These are phyloP conservation scores for Boletellus emodensis DNA, from an alignment of 768 basidiomycete species.

Conservation along the genomic window DNA sequence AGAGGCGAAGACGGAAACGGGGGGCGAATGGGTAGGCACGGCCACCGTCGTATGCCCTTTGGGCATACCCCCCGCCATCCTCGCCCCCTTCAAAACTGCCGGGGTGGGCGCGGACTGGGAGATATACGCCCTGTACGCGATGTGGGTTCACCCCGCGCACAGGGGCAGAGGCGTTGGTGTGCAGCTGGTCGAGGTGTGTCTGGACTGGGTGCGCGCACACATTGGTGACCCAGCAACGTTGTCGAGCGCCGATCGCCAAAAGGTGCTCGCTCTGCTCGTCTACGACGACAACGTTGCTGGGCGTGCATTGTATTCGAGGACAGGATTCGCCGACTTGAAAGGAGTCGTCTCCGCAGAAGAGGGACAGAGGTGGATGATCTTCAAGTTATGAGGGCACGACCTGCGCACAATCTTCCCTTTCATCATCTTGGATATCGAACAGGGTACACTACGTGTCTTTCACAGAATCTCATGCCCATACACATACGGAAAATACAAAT, in stretches of 20 bases:
- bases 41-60: slow-evolving; percentile 15
- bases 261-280: slow-evolving; percentile 17
- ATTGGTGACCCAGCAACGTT: background rate
- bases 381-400: slow-evolving; percentile 21
- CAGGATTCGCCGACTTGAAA: slow-evolving; percentile 17
- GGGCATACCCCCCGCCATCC: background rate
- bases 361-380: slow-evolving; percentile 21
- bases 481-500: background rate
- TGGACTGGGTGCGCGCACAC: slow-evolving; percentile 25
- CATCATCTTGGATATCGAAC: too few species aligned
- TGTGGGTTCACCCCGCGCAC: slow-evolving; percentile 30
- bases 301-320: slow-evolving; percentile 17
- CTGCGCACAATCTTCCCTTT: too few species aligned
- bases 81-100: slow-evolving; percentile 12
- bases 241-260: slow-evolving; percentile 2
- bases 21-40: slow-evolving; percentile 20
- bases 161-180: slow-evolving; percentile 20
- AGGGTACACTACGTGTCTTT: too few species aligned
- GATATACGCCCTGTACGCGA: slow-evolving; percentile 18
- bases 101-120: slow-evolving; percentile 16
- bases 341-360: slow-evolving; percentile 1
- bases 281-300: slow-evolving; percentile 13
- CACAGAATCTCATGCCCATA: background rate
- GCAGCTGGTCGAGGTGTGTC: slow-evolving; percentile 13
- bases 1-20: background rate